phyloP scores from a whole-genome alignment of 345 rosid species.

The Aegle marmelos region DNA sequence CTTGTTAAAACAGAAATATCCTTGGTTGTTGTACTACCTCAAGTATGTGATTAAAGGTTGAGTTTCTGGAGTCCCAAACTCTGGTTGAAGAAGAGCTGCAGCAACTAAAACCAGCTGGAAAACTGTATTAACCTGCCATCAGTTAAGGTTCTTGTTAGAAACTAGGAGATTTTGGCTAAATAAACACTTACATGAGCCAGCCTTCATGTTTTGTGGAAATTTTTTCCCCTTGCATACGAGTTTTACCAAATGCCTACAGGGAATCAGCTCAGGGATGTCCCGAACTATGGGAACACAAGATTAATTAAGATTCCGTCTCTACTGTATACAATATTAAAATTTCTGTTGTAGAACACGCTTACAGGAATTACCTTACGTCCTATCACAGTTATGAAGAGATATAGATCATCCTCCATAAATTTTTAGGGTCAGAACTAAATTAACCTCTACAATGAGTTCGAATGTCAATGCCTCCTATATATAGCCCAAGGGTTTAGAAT shows the following conservation, averaged over 20 bases:
- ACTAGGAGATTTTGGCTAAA: background rate
- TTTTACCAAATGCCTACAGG: background rate
- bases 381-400: background rate
- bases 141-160: background rate
- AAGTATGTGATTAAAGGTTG: conserved; percentile 65
- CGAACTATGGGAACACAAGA: background rate
- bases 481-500: background rate
- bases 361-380: background rate
- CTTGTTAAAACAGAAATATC: background rate
- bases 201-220: background rate
- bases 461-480: background rate
- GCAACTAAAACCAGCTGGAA: conserved; percentile 85
- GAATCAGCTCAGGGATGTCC: background rate
- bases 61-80: conserved; percentile 66
- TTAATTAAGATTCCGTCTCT: background rate
- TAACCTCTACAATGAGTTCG: background rate
- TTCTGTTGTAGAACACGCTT: background rate
- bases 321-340: background rate
- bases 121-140: conserved; percentile 83
- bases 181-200: background rate
- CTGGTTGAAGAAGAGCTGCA: conserved; percentile 88
- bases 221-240: too few relatives aligned
- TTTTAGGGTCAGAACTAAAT: background rate
- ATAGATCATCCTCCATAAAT: background rate
- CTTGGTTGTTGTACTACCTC: conserved; percentile 40